Base-by-base conservation (phyloP, 345 rosid species). In the Pistacia vera region DNA sequence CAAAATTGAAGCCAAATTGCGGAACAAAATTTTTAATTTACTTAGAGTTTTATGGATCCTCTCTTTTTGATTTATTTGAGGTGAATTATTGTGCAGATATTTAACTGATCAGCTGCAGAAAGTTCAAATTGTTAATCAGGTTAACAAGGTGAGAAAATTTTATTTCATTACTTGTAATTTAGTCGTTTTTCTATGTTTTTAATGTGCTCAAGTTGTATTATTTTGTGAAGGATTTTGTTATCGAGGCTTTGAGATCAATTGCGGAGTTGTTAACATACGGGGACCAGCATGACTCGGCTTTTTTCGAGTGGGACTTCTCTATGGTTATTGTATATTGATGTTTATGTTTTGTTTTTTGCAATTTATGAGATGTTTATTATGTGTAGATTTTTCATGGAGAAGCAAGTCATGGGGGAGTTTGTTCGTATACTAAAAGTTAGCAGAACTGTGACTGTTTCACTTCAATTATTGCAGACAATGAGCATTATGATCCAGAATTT, bases 231-330 rank as follows among this genome's bases (percentile, higher is more conserved):
- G 98, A 94, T 81, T 86, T 92, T 74, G 94, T 94, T n/a, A 83
- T 96, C 55, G 99, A 96, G 93, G 97, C 95, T 14, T 72, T 96
- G 80, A 88, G 99, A 87, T 92, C 97, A 11, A 96, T 96, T 70
- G 93, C 99, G 1, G 99, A 96, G 88, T 84, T 96, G 88, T 85
- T 96, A 79, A 94, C 97, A 22, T 96, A 96, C 77, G 99, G 99
- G 4, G 99, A 96, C 77, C 99, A 96, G 82, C 95, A 96, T 86
- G 91, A 93, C 74, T 69, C 97, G 0, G 81, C 85, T 66, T 90
- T 84, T 81, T 96, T 96, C 68, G 99, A 96, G 99, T 94, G 81
- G 92, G 98, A 38, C 77, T 78, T 78, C 73, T 84, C n/a, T 48
- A 20, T 68, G 13, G 59, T 71, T 71, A 10, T 36, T 65, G 2